Conservation (phyloP, 495 filamentous ascomycete species). For the Penicillium alfredii region DNA sequence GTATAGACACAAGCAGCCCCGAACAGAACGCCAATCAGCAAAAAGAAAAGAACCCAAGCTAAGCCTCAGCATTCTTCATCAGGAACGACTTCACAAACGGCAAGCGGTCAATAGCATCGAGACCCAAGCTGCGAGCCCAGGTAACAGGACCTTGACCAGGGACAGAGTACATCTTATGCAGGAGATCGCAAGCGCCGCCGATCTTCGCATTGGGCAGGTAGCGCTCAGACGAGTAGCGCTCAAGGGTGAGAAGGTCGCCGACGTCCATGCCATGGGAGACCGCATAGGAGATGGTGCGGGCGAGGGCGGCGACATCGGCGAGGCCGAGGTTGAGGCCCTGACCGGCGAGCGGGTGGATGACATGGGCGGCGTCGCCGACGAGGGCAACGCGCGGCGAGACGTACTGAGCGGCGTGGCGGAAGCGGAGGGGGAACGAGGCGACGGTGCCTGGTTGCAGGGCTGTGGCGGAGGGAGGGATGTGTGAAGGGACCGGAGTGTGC, state of each 20-base stretch:
- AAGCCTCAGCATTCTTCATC: constrained; percentile 83
- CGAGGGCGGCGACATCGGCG: constrained; percentile 74
- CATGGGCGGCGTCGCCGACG: constrained; percentile 91
- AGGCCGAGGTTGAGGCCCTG: constrained; percentile 94
- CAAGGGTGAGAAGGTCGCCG: constrained; percentile 64
- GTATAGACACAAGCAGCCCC: constrained; percentile 7
- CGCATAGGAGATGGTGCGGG: constrained; percentile 65
- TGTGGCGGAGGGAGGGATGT: constrained; percentile 52
- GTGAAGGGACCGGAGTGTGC: constrained; percentile 50
- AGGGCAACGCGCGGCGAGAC: constrained; percentile 82
- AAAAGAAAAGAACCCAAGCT: background rate
- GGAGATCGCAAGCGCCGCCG: constrained; percentile 82
- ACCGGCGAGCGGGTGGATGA: constrained; percentile 88
- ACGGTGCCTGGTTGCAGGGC: constrained; percentile 73
- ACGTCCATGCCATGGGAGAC: constrained; percentile 82
- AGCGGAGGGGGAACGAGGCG: constrained; percentile 82
- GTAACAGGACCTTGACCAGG: constrained; percentile 66
- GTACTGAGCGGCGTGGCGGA: constrained; percentile 90
- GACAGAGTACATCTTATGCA: constrained; percentile 86
- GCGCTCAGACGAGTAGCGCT: constrained; percentile 70
- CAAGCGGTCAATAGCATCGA: constrained; percentile 71
- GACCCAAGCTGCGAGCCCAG: constrained; percentile 66
- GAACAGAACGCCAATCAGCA: constrained; percentile 4
- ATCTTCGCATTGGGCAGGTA: constrained; percentile 80
- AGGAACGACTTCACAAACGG: constrained; percentile 74